Conservation (phyloP, 352 stramenopile species). For the Phytophthora vignae region DNA sequence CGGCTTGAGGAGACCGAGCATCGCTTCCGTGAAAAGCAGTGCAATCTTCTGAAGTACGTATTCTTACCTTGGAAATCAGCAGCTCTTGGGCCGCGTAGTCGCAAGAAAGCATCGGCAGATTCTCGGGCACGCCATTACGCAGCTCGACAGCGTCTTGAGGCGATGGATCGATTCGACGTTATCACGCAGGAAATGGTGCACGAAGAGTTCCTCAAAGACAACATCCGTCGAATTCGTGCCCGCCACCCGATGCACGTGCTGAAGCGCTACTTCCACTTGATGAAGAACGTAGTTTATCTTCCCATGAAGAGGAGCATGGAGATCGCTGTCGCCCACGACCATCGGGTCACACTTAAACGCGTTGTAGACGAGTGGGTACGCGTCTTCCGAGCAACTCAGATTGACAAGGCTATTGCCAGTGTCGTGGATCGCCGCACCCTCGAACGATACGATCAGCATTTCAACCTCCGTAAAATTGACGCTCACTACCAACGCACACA, state of each 20-base stretch:
- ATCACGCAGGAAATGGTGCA: slow-evolving; percentile 83
- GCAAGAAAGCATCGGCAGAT: slow-evolving; percentile 57
- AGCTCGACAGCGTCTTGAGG: slow-evolving; percentile 62
- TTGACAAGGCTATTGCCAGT: slow-evolving; percentile 64
- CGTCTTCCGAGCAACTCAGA: slow-evolving; percentile 59
- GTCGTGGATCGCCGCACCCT: slow-evolving; percentile 64
- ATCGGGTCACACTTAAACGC: slow-evolving; percentile 37
- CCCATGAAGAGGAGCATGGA: slow-evolving; percentile 55
- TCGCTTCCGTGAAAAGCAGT: slow-evolving; percentile 59
- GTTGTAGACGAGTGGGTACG: slow-evolving; percentile 54
- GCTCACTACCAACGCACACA: slow-evolving; percentile 61
- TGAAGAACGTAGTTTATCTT: slow-evolving; percentile 49
- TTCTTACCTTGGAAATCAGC: slow-evolving; percentile 61
- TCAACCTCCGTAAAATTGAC: slow-evolving; percentile 79
- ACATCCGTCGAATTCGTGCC: slow-evolving; percentile 64
- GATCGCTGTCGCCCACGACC: slow-evolving; percentile 45
- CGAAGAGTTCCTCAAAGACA: slow-evolving; percentile 82
- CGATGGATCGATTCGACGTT: slow-evolving; percentile 68
- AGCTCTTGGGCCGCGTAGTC: slow-evolving; percentile 64
- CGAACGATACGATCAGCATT: slow-evolving; percentile 69
- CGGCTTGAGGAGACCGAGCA: slow-evolving; percentile 63
- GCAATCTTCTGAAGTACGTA: slow-evolving; percentile 43
- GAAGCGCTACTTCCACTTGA: slow-evolving; percentile 56
- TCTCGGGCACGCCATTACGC: slow-evolving; percentile 55
- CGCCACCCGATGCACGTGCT: slow-evolving; percentile 50